phyloP scores from a whole-genome alignment of 2,329 filamentous ascomycete genomes.

The Microdochium nivale region DNA sequence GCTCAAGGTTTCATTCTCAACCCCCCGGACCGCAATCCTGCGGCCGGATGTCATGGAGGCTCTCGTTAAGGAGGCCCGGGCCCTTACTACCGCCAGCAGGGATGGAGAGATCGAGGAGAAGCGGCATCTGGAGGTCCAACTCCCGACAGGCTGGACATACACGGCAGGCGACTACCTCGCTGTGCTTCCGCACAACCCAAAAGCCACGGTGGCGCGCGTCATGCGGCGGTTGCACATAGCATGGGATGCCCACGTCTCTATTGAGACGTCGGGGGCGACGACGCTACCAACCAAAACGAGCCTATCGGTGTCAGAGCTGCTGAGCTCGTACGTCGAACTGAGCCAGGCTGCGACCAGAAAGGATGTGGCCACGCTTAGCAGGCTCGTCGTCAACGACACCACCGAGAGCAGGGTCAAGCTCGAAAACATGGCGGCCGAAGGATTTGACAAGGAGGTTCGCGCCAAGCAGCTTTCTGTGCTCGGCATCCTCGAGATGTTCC shows the following conservation, averaged over 20 bases:
- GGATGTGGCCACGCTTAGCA: background rate
- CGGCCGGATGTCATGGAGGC: background rate
- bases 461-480: constrained; percentile 45
- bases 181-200: constrained; percentile 45
- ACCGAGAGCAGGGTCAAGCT: constrained; percentile 22
- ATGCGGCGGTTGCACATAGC: constrained; percentile 42
- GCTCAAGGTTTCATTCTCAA: constrained; percentile 17
- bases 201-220: constrained; percentile 39
- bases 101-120: constrained; percentile 30
- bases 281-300: constrained; percentile 30
- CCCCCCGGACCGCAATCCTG: constrained; percentile 27
- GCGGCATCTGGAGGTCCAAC: constrained; percentile 39
- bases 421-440: constrained; percentile 24
- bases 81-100: background rate
- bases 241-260: constrained; percentile 44
- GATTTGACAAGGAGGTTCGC: constrained; percentile 29
- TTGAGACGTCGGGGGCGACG: constrained; percentile 25
- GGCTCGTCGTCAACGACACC: constrained; percentile 22
- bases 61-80: background rate
- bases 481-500: constrained; percentile 52
- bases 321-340: constrained; percentile 48
- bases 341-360: constrained; percentile 45
- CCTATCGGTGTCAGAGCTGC: constrained; percentile 40
- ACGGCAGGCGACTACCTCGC: constrained; percentile 52
- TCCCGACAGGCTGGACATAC: constrained; percentile 45